Evolutionary conservation across 148 eudicot genomes (phyloP), one percentile per base, ranked within the genome.

Genomic region (Amaranthus hypochondriacus): DNA sequence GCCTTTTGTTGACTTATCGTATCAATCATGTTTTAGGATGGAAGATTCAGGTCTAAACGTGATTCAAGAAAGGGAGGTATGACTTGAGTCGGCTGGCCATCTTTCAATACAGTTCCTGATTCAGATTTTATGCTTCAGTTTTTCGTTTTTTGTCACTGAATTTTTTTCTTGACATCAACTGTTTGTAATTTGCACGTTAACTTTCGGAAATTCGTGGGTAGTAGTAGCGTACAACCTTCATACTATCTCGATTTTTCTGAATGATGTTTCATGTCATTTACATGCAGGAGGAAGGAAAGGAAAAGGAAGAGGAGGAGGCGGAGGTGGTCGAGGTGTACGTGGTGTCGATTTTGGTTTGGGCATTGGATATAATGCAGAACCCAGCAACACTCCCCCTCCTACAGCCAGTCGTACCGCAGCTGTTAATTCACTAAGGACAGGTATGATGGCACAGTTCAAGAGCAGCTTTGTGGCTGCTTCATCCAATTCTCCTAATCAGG

Each of bases 341-440:
- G 98, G 98, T 66, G 98, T 94, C 80, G 97, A 94, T 80, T 94
- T 82, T 79, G 98, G 98, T 58, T 76, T 94, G 87, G 98, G 98
- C 43, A 88, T 94, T 48, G 98, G 98, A 58, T 94, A 94, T 78
- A 89, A 67, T 83, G 3, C 88, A 28, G 98, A 89, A 14, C 77
- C 96, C 53, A 83, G 69, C 71, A 81, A 59, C 67, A 62, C 88
- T 64, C 62, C 87, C 64, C 78, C 92, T 39, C 86, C 69, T 74
- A 9, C 86, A 64, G 73, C 71, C 54, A 79, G 84, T 87, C 97
- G 97, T 61, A 70, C 93, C 55, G 82, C 92, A 69, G 90, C 98
- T 56, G 87, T 86, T 42, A 87, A 87, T 81, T 92, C 98, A n/a
- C 82, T 88, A 52, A 89, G 67, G 83, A 87, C 97, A 4, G 97